A percentile compares a stretch with the other conserved stretches of the same genome.
Conservation (phyloP, 2,329 filamentous ascomycete genomes). For the Diaporthe sp. region DNA sequence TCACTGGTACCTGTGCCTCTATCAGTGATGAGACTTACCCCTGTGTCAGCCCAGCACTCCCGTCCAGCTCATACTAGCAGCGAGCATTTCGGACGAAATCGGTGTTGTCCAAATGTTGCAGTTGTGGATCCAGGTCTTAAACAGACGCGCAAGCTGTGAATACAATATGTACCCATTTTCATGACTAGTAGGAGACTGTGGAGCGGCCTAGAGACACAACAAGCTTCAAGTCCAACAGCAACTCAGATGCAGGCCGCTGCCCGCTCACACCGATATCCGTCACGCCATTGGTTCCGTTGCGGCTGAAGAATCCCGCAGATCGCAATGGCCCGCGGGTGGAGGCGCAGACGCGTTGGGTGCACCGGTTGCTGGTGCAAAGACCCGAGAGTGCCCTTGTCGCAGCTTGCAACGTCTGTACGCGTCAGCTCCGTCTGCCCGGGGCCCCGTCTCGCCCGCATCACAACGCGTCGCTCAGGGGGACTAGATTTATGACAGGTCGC, state of each 20-base stretch:
- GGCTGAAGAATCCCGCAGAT: neutral
- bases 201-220: neutral
- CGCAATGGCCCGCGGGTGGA: neutral
- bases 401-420: constrained; percentile 12
- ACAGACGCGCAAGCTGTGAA: neutral
- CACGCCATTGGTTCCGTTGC: neutral
- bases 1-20: too few species aligned
- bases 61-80: too few species aligned
- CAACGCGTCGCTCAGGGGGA: neutral
- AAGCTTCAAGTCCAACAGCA: neutral
- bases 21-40: too few species aligned
- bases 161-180: neutral
- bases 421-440: constrained; percentile 4
- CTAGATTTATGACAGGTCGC: neutral
- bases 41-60: too few species aligned
- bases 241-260: neutral
- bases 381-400: constrained; percentile 6
- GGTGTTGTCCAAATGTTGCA: neutral
- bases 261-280: neutral
- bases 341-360: neutral
- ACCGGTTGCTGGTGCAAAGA: neutral
- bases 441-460: neutral
- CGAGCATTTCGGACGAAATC: neutral
- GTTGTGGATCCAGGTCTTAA: neutral
- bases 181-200: neutral